These are phyloP conservation scores for Cercospora beticola DNA, from an alignment of 2,329 filamentous ascomycete genomes.

Conservation along the genomic window DNA sequence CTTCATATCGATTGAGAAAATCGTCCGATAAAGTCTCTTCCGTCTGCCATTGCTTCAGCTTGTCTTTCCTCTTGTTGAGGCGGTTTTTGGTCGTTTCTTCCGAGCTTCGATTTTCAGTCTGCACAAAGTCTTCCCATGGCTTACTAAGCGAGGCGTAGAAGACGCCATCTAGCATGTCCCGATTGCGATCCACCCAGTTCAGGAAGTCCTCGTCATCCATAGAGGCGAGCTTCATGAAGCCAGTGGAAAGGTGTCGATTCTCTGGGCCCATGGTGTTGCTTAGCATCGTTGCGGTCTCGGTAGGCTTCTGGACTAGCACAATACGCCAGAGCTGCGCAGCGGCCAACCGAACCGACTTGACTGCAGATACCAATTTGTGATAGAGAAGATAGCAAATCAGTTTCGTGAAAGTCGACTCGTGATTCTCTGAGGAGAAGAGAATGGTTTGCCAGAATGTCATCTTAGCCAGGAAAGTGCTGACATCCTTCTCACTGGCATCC, in stretches of 20 bases:
- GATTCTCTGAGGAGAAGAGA: conserved; percentile 72
- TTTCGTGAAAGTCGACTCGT: conserved; percentile 77
- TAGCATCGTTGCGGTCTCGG: conserved; percentile 73
- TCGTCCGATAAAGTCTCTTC: conserved; percentile 70
- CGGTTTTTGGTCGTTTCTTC: conserved; percentile 71
- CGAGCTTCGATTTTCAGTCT: conserved; percentile 75
- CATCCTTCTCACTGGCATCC: conserved; percentile 60
- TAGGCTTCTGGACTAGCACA: conserved; percentile 87
- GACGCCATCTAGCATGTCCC: conserved; percentile 72
- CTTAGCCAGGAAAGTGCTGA: conserved; percentile 73
- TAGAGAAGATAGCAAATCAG: conserved; percentile 93
- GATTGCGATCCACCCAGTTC: conserved; percentile 81
- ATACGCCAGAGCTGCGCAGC: conserved; percentile 88
- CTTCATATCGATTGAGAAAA: conserved; percentile 76
- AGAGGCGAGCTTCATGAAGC: conserved; percentile 81
- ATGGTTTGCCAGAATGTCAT: conserved; percentile 96
- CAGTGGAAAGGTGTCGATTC: conserved; percentile 68
- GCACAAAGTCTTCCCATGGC: conserved; percentile 85
- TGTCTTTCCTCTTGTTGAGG: conserved; percentile 75
- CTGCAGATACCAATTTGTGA: conserved; percentile 74
- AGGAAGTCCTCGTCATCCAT: conserved; percentile 88
- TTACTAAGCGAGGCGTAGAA: conserved; percentile 81
- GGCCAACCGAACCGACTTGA: conserved; percentile 66
- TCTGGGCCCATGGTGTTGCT: conserved; percentile 68
- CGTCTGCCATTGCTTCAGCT: conserved; percentile 73